Base-by-base conservation (phyloP, 1,284 basidiomycete genomes). In the Leccinum proliferum region DNA sequence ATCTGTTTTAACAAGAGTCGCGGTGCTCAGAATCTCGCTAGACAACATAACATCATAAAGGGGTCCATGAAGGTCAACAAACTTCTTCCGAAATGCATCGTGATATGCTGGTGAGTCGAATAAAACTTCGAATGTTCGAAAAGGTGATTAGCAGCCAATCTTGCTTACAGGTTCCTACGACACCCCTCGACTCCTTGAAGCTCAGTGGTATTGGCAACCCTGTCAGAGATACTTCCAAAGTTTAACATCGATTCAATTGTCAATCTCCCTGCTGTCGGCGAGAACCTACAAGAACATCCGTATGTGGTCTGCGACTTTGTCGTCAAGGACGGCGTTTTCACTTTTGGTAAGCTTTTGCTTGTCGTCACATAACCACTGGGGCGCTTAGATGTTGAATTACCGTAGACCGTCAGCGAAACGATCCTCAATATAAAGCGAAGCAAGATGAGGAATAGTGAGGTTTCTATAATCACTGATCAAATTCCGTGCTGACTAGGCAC, bases 251-350 rank as follows among this genome's bases (percentile, higher is more conserved):
- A 55, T 12, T 56, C 58, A 0, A 18, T 67, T 35, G 60, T 70
- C 8, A 6, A 64, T 7, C 67, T 67, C 48, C 67, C 68, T 3
- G 21, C 60, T 48, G 67, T 67, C 10, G 67, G 67, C 10, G 67
- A 70, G 62, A 67, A 67, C 55, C 46, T 67, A 46, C 68, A 67
- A 41, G 68, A 67, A 29, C 67, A 67, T 25, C 61, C 67, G 9
- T 35, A 2, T 37, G 32, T 70, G 35, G 3, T 41, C 11, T 64
- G 39, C 7, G 68, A 70, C 34, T 67, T 67, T 35, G 37, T 62
- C 35, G 68, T 67, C 39, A 67, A 70, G n/a, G 55, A 68, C 0
- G 56, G 55, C 14, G 46, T 67, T 5, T 70, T 67, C 57, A 67
- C 67, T 29, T n/a, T 67, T 2, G 67, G 67, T 67, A n/a, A 55